Conservation (phyloP, 441 rosid genomes). For the Euphorbia schlechtendalii region DNA sequence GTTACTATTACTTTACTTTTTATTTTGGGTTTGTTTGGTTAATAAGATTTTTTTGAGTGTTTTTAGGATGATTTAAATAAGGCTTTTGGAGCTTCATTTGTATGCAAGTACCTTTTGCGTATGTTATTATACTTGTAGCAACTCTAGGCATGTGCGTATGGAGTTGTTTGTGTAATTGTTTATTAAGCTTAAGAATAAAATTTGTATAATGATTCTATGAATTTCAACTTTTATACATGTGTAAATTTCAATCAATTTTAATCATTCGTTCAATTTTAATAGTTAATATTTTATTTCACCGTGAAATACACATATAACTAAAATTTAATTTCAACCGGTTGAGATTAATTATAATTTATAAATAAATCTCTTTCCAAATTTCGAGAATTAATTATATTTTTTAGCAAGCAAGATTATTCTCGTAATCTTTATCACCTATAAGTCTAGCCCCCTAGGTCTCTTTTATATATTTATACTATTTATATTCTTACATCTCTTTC, state of each 20-base stretch:
- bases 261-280: too few species aligned
- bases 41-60: conserved; percentile 1
- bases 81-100: conserved; percentile 14
- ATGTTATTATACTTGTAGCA: conserved; percentile 5
- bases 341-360: too few species aligned
- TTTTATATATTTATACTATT: conserved; percentile 19
- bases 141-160: conserved; percentile 43
- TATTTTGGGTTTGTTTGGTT: conserved; percentile 10
- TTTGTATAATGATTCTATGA: too few species aligned
- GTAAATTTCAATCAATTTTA: too few species aligned
- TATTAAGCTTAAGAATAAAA: conserved; percentile 33
- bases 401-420: conserved; percentile 39
- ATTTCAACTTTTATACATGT: too few species aligned
- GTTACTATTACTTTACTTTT: conserved; percentile 7
- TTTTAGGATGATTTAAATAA: conserved; percentile 23
- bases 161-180: conserved; percentile 33
- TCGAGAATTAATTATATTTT: too few species aligned
- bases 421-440: conserved; percentile 17
- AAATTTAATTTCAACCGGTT: too few species aligned
- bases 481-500: conserved; percentile 9
- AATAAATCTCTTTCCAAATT: too few species aligned
- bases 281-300: too few species aligned
- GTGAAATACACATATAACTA: too few species aligned
- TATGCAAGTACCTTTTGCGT: conserved; percentile 18
- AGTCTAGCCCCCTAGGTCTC: conserved; percentile 29